These are phyloP conservation scores for Tetrapyrgos nigripes DNA, from an alignment of 1,284 basidiomycete genomes.

Conservation along the genomic window DNA sequence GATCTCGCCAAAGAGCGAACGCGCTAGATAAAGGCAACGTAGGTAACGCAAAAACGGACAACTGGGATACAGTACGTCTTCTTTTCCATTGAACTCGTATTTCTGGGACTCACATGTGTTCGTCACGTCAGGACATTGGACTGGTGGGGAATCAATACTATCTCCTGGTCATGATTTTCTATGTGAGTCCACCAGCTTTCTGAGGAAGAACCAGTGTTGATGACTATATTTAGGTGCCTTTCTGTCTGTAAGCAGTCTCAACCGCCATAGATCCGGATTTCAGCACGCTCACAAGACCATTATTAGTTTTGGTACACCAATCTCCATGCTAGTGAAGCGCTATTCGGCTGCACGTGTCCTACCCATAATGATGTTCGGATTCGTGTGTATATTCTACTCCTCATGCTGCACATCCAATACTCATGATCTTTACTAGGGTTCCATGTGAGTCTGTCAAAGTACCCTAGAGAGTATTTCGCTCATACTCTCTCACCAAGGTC, in stretches of 20 bases:
- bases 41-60: slow-evolving; percentile 60
- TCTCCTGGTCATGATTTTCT: slow-evolving; percentile 55
- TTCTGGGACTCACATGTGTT: neutral
- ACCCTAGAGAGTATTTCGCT: neutral
- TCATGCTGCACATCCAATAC: neutral
- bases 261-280: neutral
- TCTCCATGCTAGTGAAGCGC: slow-evolving; percentile 53
- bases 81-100: neutral
- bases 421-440: slow-evolving; percentile 34
- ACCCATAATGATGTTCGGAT: slow-evolving; percentile 55
- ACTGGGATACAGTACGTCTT: slow-evolving; percentile 46
- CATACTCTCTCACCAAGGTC: slow-evolving; percentile 34
- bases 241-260: slow-evolving; percentile 44
- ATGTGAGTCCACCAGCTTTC: slow-evolving; percentile 32
- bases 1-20: no score
- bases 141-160: slow-evolving; percentile 53
- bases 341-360: slow-evolving; percentile 54
- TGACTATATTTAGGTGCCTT: slow-evolving; percentile 38
- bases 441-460: slow-evolving; percentile 41
- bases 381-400: slow-evolving; percentile 34
- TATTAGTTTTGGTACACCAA: slow-evolving; percentile 50
- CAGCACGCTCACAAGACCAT: neutral
- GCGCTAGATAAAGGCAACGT: slow-evolving; percentile 64
- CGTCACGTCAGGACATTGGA: slow-evolving; percentile 39
- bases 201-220: neutral